phyloP scores from a whole-genome alignment of 495 filamentous ascomycete genomes.

The Xylona heveae region DNA sequence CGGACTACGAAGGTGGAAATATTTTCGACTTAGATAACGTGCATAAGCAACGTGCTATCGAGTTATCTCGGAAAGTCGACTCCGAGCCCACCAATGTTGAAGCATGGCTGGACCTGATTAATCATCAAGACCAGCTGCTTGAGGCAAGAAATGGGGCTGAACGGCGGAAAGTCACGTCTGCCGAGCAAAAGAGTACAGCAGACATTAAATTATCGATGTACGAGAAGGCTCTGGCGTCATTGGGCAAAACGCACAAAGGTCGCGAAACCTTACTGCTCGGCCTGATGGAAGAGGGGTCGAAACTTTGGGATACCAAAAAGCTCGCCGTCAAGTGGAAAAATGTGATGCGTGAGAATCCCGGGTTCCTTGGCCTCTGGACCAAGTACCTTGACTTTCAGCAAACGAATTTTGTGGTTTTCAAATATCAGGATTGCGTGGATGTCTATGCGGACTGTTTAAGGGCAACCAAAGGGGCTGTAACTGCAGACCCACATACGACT shows the following conservation, averaged over 20 bases:
- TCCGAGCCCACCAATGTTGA: slow-evolving; percentile 39
- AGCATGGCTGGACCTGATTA: slow-evolving; percentile 55
- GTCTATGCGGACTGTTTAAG: slow-evolving; percentile 34
- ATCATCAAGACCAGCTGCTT: slow-evolving; percentile 49
- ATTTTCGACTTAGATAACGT: slow-evolving; percentile 14
- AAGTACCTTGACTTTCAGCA: slow-evolving; percentile 59
- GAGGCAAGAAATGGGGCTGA: slow-evolving; percentile 10
- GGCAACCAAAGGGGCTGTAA: slow-evolving; percentile 18
- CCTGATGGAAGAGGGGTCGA: slow-evolving; percentile 46
- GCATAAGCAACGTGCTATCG: slow-evolving; percentile 25
- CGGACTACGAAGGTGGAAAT: slow-evolving; percentile 15
- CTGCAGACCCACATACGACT: slow-evolving; percentile 5
- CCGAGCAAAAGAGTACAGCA: slow-evolving; percentile 44
- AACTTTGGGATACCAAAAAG: slow-evolving; percentile 47
- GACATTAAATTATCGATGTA: slow-evolving; percentile 69
- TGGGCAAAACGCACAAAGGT: slow-evolving; percentile 15
- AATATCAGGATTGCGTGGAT: slow-evolving; percentile 37
- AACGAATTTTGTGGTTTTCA: slow-evolving; percentile 42
- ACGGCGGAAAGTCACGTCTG: slow-evolving; percentile 24
- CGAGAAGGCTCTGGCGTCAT: slow-evolving; percentile 47
- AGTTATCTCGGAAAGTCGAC: slow-evolving; percentile 36
- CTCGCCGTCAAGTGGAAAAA: slow-evolving; percentile 42
- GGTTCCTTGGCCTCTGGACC: slow-evolving; percentile 44
- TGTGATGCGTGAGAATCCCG: slow-evolving; percentile 31
- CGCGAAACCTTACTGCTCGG: slow-evolving; percentile 38